These are phyloP conservation scores for Babesia bovis DNA, from an alignment of 169 alveolate species.

Conservation along the genomic window DNA sequence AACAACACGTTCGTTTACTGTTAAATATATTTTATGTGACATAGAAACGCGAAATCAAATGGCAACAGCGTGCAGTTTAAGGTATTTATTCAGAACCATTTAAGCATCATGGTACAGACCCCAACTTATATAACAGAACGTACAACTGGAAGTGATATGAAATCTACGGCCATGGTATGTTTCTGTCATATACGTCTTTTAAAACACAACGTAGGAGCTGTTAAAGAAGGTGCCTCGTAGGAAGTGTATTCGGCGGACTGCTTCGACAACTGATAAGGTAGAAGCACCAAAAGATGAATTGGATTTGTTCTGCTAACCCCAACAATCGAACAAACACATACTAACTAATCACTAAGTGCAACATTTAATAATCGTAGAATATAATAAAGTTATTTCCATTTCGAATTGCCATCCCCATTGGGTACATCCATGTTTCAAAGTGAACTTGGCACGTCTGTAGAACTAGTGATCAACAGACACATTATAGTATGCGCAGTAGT, in stretches of 20 bases:
- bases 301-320: slow-evolving; percentile 25
- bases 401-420: neutral
- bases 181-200: neutral
- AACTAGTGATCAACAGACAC: neutral
- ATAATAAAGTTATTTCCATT: too few species aligned
- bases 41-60: slow-evolving; percentile 6
- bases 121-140: neutral
- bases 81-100: neutral
- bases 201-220: neutral
- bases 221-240: slow-evolving; percentile 25
- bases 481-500: neutral
- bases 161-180: neutral
- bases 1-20: too few species aligned
- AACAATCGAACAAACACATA: too few species aligned
- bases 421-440: neutral
- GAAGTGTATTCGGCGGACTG: slow-evolving; percentile 13
- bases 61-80: slow-evolving; percentile 13
- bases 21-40: too few species aligned
- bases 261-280: slow-evolving; percentile 1
- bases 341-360: too few species aligned
- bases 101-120: neutral
- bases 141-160: neutral
- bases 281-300: slow-evolving; percentile 18
- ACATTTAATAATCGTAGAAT: neutral
- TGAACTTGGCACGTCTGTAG: neutral